These are phyloP conservation scores for Daldinia decipiens DNA, from an alignment of 495 filamentous ascomycete genomes.

Conservation along the genomic window DNA sequence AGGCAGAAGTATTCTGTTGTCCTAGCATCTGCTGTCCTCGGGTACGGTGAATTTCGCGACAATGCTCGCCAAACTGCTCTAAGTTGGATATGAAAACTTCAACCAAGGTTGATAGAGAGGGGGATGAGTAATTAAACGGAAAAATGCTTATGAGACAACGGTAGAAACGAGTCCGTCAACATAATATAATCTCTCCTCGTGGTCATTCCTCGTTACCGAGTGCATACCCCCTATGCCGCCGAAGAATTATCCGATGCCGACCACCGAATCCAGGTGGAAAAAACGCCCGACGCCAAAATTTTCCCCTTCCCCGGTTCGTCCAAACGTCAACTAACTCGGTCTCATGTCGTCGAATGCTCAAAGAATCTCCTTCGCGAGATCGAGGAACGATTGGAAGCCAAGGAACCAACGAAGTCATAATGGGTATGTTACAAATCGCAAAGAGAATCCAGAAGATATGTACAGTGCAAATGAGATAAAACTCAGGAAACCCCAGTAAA, in stretches of 20 bases:
- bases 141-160: conserved; percentile 17
- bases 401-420: conserved; percentile 42
- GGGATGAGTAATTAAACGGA: conserved; percentile 9
- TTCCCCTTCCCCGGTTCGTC: conserved; percentile 37
- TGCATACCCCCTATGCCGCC: conserved; percentile 34
- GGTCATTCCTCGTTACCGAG: conserved; percentile 36
- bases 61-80: conserved; percentile 11
- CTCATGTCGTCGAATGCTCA: conserved; percentile 43
- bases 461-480: conserved; percentile 44
- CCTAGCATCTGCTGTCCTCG: conserved; percentile 15
- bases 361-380: conserved; percentile 41
- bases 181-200: conserved; percentile 10
- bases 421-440: conserved; percentile 50
- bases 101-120: conserved; percentile 15
- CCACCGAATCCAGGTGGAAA: conserved; percentile 34
- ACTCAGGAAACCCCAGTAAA: conserved; percentile 1
- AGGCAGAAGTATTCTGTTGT: conserved; percentile 8
- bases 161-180: conserved; percentile 7
- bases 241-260: conserved; percentile 29
- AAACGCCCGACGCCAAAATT: conserved; percentile 47
- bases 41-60: conserved; percentile 12
- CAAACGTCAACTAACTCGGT: conserved; percentile 39
- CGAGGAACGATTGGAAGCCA: conserved; percentile 36
- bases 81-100: conserved; percentile 10
- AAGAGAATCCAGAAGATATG: conserved; percentile 49